Conservation (phyloP, 148 eudicot genomes). For the Talinum fruticosum region DNA sequence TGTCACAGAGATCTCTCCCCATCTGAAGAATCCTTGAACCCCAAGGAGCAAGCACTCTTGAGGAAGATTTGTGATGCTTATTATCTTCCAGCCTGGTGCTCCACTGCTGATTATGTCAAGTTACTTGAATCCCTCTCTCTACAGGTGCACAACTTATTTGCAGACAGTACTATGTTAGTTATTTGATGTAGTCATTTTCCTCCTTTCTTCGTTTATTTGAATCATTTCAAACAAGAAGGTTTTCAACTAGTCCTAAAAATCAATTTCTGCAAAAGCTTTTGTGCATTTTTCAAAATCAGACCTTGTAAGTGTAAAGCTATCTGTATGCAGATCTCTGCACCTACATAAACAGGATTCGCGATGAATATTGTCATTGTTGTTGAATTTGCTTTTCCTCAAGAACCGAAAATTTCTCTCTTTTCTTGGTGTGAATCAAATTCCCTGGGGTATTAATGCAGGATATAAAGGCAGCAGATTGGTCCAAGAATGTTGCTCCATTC, state of each 20-base stretch:
- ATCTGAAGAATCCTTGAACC: slow-evolving; percentile 61
- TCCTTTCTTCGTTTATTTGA: not conserved
- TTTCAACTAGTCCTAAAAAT: no score
- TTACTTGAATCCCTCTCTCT: slow-evolving; percentile 73
- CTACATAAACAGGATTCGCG: no score
- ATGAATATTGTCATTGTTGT: no score
- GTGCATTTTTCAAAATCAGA: no score
- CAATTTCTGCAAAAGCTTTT: no score
- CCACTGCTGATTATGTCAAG: slow-evolving; percentile 77
- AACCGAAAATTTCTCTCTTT: not conserved
- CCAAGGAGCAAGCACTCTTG: slow-evolving; percentile 61
- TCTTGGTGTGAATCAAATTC: not conserved
- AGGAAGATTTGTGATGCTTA: slow-evolving; percentile 74
- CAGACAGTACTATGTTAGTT: not conserved
- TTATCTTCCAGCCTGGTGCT: slow-evolving; percentile 96
- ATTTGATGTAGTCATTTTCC: not conserved
- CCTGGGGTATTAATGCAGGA: slow-evolving; percentile 43
- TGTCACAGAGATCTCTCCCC: slow-evolving; percentile 91
- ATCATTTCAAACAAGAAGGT: no score
- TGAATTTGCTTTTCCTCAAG: not conserved
- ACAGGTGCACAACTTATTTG: slow-evolving; percentile 40
- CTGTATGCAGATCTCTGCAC: not conserved
- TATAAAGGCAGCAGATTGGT: slow-evolving; percentile 86
- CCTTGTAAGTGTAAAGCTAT: not conserved
- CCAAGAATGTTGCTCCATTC: slow-evolving; percentile 81